Conservation (phyloP, 2,329 filamentous ascomycete species). For the Penicillium corylophilum region DNA sequence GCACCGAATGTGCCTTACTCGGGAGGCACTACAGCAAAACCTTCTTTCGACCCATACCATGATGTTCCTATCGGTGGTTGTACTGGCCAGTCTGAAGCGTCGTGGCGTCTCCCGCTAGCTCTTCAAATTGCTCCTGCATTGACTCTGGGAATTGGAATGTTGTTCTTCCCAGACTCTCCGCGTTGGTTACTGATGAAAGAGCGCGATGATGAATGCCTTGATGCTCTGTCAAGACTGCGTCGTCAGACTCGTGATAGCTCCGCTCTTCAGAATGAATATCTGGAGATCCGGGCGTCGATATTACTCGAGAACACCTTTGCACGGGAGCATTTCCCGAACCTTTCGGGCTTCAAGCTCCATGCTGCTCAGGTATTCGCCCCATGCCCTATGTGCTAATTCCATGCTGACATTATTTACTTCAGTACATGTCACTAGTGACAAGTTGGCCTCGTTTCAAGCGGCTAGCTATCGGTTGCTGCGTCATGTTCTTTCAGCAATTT, state of each 20-base stretch:
- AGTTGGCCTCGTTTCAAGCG: conserved; percentile 39
- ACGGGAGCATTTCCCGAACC: conserved; percentile 27
- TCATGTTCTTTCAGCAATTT: conserved; percentile 49
- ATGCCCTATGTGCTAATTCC: background rate
- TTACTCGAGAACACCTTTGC: conserved; percentile 37
- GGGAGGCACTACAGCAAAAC: conserved; percentile 41
- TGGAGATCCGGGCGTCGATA: conserved; percentile 50
- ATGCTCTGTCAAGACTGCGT: conserved; percentile 50
- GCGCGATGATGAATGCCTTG: conserved; percentile 51
- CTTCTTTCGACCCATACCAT: conserved; percentile 43
- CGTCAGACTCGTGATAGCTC: conserved; percentile 47
- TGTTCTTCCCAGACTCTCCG: conserved; percentile 58
- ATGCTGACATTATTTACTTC: background rate
- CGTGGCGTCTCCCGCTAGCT: conserved; percentile 50
- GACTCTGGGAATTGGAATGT: conserved; percentile 39
- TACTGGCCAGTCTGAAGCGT: conserved; percentile 49
- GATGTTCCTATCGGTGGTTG: conserved; percentile 49
- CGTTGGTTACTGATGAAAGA: conserved; percentile 54
- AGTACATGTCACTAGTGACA: conserved; percentile 36
- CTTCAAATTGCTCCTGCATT: conserved; percentile 47
- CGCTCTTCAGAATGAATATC: conserved; percentile 51
- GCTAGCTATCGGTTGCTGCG: conserved; percentile 39
- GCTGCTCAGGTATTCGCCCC: conserved; percentile 28
- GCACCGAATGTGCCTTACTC: conserved; percentile 50
- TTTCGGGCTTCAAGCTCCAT: conserved; percentile 32